Conservation (phyloP, 208 protist genomes). For the Leptomonas pyrrhocoris region DNA sequence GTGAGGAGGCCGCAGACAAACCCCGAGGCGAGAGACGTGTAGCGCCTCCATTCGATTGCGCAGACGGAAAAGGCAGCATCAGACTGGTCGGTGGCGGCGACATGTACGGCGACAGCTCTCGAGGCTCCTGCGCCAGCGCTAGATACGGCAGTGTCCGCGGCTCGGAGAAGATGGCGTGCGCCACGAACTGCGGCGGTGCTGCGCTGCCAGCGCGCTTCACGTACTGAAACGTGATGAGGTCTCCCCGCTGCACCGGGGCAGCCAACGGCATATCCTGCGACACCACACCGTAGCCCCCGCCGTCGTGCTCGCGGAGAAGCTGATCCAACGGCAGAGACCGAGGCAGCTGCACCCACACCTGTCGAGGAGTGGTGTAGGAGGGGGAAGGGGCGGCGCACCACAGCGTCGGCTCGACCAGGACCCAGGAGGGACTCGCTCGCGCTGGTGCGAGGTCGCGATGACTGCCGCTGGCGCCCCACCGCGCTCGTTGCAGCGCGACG, state of each 20-base stretch:
- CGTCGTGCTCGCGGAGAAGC: constrained; percentile 30
- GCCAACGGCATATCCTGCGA: constrained; percentile 43
- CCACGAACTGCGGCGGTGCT: constrained; percentile 22
- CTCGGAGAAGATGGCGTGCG: constrained; percentile 31
- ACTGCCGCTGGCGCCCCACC: constrained; percentile 1
- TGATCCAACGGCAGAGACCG: constrained; percentile 31
- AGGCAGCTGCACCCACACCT: constrained; percentile 53
- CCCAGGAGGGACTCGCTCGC: not conserved
- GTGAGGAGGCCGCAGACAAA: not conserved
- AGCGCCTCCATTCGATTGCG: not conserved
- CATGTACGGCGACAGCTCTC: not conserved
- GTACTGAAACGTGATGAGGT: constrained; percentile 50
- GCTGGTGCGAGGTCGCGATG: not conserved
- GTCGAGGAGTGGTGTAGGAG: constrained; percentile 21
- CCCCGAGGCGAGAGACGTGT: not conserved
- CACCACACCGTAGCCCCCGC: constrained; percentile 52
- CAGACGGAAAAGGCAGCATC: constrained; percentile 7
- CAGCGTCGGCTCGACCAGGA: constrained; percentile 21
- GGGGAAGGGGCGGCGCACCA: constrained; percentile 19
- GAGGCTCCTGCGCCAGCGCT: not conserved
- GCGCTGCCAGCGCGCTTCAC: not conserved
- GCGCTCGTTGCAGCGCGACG: constrained; percentile 14
- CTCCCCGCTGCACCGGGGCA: constrained; percentile 50
- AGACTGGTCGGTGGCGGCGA: constrained; percentile 20
- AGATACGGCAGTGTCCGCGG: constrained; percentile 29